Percentiles rank a stretch among this genome's conserved stretches.
These are phyloP conservation scores for Pythium aphanidermatum DNA, from an alignment of 352 stramenopile genomes.

Conservation along the genomic window DNA sequence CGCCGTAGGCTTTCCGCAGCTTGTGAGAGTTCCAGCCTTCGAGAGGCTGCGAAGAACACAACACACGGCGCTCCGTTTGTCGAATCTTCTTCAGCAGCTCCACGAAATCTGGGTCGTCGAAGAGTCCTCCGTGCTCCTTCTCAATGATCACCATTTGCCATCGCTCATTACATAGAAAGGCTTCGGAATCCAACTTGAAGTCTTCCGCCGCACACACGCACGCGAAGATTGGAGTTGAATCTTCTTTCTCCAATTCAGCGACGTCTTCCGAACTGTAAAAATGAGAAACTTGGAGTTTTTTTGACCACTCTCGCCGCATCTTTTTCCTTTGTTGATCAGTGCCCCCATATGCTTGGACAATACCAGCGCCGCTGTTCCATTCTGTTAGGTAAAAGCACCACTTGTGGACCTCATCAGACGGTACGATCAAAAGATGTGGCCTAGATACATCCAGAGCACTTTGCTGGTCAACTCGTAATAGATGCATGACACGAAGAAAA, in stretches of 20 bases:
- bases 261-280: constrained; percentile 37
- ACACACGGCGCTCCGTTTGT: constrained; percentile 42
- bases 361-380: constrained; percentile 35
- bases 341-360: constrained; percentile 60
- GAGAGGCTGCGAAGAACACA: constrained; percentile 58
- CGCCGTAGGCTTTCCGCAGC: constrained; percentile 34
- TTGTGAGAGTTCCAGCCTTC: constrained; percentile 44
- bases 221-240: constrained; percentile 41
- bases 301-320: constrained; percentile 48
- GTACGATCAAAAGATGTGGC: constrained; percentile 75
- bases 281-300: constrained; percentile 27
- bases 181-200: constrained; percentile 46
- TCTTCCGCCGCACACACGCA: constrained; percentile 50
- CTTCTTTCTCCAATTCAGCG: constrained; percentile 27
- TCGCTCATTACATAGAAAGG: constrained; percentile 34
- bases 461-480: constrained; percentile 17
- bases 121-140: constrained; percentile 44
- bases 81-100: constrained; percentile 35
- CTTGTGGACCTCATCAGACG: constrained; percentile 72
- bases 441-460: constrained; percentile 4
- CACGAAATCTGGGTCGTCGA: constrained; percentile 37
- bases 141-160: constrained; percentile 79
- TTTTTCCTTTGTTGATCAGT: constrained; percentile 28
- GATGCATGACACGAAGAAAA: constrained; percentile 57
- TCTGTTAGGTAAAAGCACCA: constrained; percentile 67